Evolutionary conservation across 176 grass and related monocot species (phyloP).

Genomic region (Lolium multiflorum): DNA sequence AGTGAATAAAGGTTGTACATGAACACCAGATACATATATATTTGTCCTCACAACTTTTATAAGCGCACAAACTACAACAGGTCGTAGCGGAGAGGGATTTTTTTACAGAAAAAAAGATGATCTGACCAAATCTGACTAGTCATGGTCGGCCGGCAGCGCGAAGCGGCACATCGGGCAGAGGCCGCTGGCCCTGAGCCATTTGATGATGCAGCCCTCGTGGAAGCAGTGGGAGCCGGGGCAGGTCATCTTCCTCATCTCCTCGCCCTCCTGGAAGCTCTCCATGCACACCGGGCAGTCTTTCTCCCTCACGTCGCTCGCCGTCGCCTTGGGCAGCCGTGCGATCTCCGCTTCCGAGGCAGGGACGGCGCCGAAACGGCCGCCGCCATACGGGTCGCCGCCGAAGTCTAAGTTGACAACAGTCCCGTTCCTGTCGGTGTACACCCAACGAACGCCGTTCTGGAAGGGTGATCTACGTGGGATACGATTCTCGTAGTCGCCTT

Average conservation of each 20-base stretch:
- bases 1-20: too few species aligned
- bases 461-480: neutral
- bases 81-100: too few species aligned
- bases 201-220: neutral
- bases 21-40: too few species aligned
- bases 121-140: too few species aligned
- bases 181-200: neutral
- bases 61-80: too few species aligned
- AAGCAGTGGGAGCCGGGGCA: neutral
- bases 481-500: too few species aligned
- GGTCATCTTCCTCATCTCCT: constrained; percentile 4
- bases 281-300: neutral
- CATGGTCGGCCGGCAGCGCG: neutral
- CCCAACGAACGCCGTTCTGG: neutral
- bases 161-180: neutral
- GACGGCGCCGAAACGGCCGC: neutral
- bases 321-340: neutral
- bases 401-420: too few species aligned
- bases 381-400: neutral
- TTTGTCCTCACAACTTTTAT: too few species aligned
- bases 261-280: neutral
- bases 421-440: neutral
- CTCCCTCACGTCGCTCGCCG: neutral
- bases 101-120: too few species aligned
- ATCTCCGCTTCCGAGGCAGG: neutral